Base-by-base conservation (phyloP, 2,329 filamentous ascomycete species). In the Cercospora brassicicola region DNA sequence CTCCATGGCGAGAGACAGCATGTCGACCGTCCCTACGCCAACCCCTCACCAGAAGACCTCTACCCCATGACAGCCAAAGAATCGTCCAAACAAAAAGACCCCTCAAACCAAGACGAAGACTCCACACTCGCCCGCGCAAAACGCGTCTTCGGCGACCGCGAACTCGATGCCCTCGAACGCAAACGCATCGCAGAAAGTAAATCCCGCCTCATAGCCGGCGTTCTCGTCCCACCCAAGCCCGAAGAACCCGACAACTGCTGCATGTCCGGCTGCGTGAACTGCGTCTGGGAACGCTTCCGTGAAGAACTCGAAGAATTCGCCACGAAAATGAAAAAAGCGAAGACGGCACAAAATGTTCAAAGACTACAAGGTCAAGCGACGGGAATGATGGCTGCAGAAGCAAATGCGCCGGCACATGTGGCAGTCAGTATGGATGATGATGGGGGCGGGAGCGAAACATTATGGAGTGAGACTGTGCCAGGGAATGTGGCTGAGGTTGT, bases 241-340 rank as follows among this genome's bases (percentile, higher is more conserved):
- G 86, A 88, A 59, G 94, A 99, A 80, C 95, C 95, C 3, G 95
- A 98, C 76, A 97, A 99, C 78, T 99, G 95, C 85, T 99, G 95
- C 81, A 99, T 99, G 95, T 95, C 92, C 76, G 95, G 95, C 2
- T 99, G 95, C 78, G 94, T 97, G 59, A 94, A 98, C 79, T 99
- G 95, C 79, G 95, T 98, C 2, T 98, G 94, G 94, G 94, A 97
- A 75, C 84, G 88, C 63, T 98, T 90, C 80, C 87, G 94, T 8
- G 94, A 99, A 73, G 95, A 98, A 62, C 85, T 98, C 81, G 94
- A 98, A 79, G 91, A 92, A 67, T 98, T 93, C 92, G 90, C 89
- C 3, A 82, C 83, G 13, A 86, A 88, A 67, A 87, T 86, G 39
- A 82, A 84, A 3, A 86, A 90, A 76, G 93, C 92, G 0, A 86